phyloP scores from a whole-genome alignment of 768 basidiomycete genomes.

The Pulveroboletus sp. region DNA sequence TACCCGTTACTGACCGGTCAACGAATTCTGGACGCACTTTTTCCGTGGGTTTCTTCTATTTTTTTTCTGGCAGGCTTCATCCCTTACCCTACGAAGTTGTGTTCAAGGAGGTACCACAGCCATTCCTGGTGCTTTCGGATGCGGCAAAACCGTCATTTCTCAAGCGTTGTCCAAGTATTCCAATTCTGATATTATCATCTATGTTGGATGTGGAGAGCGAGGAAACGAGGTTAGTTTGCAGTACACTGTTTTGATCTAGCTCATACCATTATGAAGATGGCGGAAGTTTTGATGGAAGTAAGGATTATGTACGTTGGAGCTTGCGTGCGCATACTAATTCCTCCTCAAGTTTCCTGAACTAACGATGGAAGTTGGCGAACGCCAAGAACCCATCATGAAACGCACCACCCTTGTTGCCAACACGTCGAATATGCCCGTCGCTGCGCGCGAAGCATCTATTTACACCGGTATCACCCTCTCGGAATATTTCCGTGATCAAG shows the following conservation, averaged over 20 bases:
- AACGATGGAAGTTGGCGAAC: conserved; percentile 86
- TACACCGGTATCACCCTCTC: conserved; percentile 99
- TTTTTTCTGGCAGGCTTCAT: not conserved
- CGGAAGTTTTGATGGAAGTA: conserved; percentile 98
- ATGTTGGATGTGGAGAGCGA: conserved; percentile 98
- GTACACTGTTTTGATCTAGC: conserved; percentile 35
- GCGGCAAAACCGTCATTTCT: conserved; percentile 98
- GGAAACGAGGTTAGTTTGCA: conserved; percentile 75
- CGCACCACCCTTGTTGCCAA: conserved; percentile 98
- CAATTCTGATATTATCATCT: conserved; percentile 98
- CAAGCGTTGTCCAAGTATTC: conserved; percentile 98
- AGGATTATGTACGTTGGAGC: conserved; percentile 15
- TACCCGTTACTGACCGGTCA: conserved; percentile 93
- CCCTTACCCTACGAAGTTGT: conserved; percentile 48
- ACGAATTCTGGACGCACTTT: conserved; percentile 92
- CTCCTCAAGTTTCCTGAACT: conserved; percentile 72
- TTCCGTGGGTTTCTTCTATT: conserved; percentile 61
- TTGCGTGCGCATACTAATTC: conserved; percentile 12
- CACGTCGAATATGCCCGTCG: conserved; percentile 99
- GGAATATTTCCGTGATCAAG: conserved; percentile 99
- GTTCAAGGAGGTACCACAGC: conserved; percentile 96
- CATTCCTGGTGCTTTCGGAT: conserved; percentile 98
- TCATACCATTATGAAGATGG: conserved; percentile 58
- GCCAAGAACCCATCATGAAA: conserved; percentile 99
- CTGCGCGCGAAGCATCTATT: conserved; percentile 97